These are phyloP conservation scores for Eragrostis curvula DNA, from an alignment of 176 grass and related monocot species.

Conservation along the genomic window DNA sequence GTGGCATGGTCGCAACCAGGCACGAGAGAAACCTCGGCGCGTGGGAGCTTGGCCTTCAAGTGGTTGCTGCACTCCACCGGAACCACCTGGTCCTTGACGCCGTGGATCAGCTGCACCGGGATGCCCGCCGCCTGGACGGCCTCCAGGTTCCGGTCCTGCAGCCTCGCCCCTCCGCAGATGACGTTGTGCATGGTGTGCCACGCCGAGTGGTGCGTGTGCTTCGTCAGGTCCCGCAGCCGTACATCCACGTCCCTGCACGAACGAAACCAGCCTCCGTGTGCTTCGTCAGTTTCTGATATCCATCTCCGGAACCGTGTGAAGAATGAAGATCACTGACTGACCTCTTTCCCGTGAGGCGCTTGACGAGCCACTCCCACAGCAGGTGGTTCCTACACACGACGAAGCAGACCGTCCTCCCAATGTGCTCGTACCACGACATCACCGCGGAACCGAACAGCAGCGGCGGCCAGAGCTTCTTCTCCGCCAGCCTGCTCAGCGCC, in stretches of 20 bases:
- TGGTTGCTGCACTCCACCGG: conserved; percentile 64
- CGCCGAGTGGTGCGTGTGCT: conserved; percentile 91
- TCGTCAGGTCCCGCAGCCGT: conserved; percentile 58
- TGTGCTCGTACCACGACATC: conserved; percentile 98
- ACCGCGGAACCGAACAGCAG: conserved; percentile 66
- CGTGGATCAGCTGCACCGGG: conserved; percentile 66
- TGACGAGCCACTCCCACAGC: conserved; percentile 65
- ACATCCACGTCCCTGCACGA: conserved; percentile 49
- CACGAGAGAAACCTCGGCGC: conserved; percentile 49
- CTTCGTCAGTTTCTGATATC: too few relatives aligned
- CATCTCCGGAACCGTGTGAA: background rate
- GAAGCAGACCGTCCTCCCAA: conserved; percentile 80
- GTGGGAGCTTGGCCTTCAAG: conserved; percentile 56
- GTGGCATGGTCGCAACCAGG: conserved; percentile 57
- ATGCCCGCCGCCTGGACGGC: conserved; percentile 53
- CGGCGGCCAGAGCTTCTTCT: conserved; percentile 85
- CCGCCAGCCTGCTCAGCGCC: conserved; percentile 61
- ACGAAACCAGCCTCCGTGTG: too few relatives aligned
- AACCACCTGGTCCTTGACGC: conserved; percentile 67
- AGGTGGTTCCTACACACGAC: conserved; percentile 78
- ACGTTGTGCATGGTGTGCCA: conserved; percentile 99
- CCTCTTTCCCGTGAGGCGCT: conserved; percentile 46
- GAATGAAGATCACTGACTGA: conserved; percentile 31
- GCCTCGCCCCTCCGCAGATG: conserved; percentile 63
- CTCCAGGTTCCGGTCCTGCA: conserved; percentile 64